phyloP scores from a whole-genome alignment of 129 eudicot genomes.

The Tanacetum coccineum region DNA sequence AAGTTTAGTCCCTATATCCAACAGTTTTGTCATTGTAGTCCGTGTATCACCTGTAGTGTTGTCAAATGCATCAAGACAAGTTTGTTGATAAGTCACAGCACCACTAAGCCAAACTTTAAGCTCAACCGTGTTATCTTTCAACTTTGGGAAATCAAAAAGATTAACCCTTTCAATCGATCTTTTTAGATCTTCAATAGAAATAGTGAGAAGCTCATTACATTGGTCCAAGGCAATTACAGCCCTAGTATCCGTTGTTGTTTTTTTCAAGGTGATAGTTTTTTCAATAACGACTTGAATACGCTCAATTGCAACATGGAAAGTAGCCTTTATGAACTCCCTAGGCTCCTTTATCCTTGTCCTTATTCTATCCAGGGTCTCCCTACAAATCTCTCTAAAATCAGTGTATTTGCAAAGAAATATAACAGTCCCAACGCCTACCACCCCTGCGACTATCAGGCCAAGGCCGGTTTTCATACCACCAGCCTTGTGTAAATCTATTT shows the following conservation, averaged over 20 bases:
- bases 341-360: constrained; percentile 27
- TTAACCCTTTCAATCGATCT: constrained; percentile 28
- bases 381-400: constrained; percentile 43
- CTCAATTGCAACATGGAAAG: constrained; percentile 28
- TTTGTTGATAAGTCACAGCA: constrained; percentile 51
- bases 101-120: constrained; percentile 58
- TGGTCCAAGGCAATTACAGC: constrained; percentile 28
- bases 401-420: constrained; percentile 43
- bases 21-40: constrained; percentile 28
- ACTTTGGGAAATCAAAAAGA: constrained; percentile 17
- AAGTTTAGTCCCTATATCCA: constrained; percentile 35
- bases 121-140: constrained; percentile 33
- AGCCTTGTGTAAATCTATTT: neutral
- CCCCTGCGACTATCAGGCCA: too few species aligned
- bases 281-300: constrained; percentile 30
- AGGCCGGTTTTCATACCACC: constrained; percentile 20
- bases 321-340: constrained; percentile 29
- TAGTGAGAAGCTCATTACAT: constrained; percentile 40
- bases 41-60: constrained; percentile 36
- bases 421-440: constrained; percentile 26
- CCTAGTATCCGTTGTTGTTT: constrained; percentile 33
- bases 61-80: constrained; percentile 53
- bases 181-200: constrained; percentile 47
- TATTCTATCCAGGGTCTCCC: constrained; percentile 25
- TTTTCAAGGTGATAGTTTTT: constrained; percentile 22